phyloP scores from a whole-genome alignment of 2,329 filamentous ascomycete genomes.

The Sporothrix humicola region DNA sequence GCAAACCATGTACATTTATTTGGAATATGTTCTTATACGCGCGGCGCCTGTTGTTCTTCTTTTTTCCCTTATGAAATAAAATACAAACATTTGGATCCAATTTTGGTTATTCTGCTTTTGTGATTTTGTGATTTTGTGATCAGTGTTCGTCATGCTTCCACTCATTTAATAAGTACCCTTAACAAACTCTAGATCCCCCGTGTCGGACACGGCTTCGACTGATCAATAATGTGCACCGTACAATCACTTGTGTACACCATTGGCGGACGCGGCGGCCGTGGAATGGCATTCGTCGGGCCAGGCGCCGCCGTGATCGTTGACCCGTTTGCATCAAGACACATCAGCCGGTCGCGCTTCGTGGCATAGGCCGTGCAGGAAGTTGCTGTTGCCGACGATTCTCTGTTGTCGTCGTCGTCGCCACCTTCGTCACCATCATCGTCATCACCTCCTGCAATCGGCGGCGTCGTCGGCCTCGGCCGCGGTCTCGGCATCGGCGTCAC shows the following conservation, averaged over 20 bases:
- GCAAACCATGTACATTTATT: neutral
- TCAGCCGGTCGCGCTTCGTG: neutral
- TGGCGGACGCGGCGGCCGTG: too few species aligned
- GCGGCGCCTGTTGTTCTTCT: neutral
- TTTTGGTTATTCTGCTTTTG: neutral
- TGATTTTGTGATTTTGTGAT: too few species aligned
- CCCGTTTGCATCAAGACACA: neutral
- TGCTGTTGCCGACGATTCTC: constrained; percentile 32
- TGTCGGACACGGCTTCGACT: neutral
- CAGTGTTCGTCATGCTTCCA: too few species aligned
- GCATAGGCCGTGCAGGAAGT: neutral
- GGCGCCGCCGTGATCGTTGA: neutral
- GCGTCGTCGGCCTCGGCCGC: neutral
- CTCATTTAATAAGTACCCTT: neutral
- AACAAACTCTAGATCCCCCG: neutral
- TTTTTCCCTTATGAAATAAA: neutral
- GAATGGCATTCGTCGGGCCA: neutral
- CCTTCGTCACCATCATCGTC: too few species aligned
- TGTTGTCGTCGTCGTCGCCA: neutral
- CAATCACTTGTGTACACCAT: neutral
- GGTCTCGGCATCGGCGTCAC: constrained; percentile 44
- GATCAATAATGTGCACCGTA: neutral
- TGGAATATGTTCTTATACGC: neutral
- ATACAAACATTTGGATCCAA: constrained; percentile 4
- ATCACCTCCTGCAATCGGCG: too few species aligned